phyloP scores from a whole-genome alignment of 768 basidiomycete genomes.

The Naematelia encephala region DNA sequence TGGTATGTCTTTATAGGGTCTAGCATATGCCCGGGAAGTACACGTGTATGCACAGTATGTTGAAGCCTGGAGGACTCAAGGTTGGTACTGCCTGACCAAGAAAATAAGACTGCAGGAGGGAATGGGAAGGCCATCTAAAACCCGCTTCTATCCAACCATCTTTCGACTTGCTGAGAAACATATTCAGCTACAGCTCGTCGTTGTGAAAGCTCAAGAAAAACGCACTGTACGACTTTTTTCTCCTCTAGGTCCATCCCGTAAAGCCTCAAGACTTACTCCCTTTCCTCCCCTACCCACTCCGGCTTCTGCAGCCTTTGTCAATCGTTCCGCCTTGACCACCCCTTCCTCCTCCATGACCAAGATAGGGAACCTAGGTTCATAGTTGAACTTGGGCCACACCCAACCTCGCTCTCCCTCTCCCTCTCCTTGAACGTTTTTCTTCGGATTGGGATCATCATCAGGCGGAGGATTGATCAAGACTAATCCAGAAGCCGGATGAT shows the following conservation, averaged over 20 bases:
- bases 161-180: constrained; percentile 21
- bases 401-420: constrained; percentile 4
- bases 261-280: constrained; percentile 36
- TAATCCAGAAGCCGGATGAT: constrained; percentile 62
- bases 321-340: constrained; percentile 15
- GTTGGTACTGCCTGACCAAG: too few species aligned
- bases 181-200: not conserved
- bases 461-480: constrained; percentile 62
- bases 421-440: not conserved
- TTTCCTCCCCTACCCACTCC: constrained; percentile 53
- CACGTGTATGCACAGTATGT: too few species aligned
- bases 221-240: constrained; percentile 31
- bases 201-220: constrained; percentile 1
- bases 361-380: constrained; percentile 45
- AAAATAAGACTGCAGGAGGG: too few species aligned
- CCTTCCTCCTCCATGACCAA: constrained; percentile 32
- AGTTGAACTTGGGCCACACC: constrained; percentile 19
- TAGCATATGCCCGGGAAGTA: not conserved
- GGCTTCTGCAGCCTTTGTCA: constrained; percentile 47
- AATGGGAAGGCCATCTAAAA: too few species aligned
- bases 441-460: constrained; percentile 22
- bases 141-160: constrained; percentile 40
- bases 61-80: too few species aligned
- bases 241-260: constrained; percentile 52
- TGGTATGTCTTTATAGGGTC: not conserved